Evolutionary conservation across 2,329 filamentous ascomycete genomes (phyloP).

Genomic region (Pseudogymnoascus sp.): DNA sequence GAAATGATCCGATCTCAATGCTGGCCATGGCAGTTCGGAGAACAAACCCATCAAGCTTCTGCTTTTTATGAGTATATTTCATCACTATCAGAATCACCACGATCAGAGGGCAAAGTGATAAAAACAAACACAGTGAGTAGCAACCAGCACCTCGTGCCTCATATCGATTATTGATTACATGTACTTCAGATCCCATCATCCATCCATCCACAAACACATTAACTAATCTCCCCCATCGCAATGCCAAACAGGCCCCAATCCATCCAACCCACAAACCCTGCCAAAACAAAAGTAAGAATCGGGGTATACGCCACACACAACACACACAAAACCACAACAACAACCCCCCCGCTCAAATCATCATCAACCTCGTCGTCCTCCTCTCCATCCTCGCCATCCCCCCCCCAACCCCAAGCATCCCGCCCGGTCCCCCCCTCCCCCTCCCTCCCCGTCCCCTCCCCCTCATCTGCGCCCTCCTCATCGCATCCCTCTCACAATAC

Average conservation of each 20-base stretch:
- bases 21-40: not conserved
- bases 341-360: conserved; percentile 28
- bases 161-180: not conserved
- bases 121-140: not conserved
- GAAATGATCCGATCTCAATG: not conserved
- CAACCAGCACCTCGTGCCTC: not conserved
- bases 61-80: not conserved
- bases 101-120: not conserved
- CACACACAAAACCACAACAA: not conserved
- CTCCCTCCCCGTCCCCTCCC: conserved; percentile 16
- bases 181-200: not conserved
- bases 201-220: not conserved
- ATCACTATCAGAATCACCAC: not conserved
- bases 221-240: not conserved
- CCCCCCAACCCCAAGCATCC: conserved; percentile 12
- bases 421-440: conserved; percentile 11
- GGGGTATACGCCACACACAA: not conserved
- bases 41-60: not conserved
- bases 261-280: not conserved
- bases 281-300: not conserved
- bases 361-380: conserved; percentile 41
- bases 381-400: conserved; percentile 33
- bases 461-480: conserved; percentile 21
- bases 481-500: conserved; percentile 83
- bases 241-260: conserved; percentile 15